phyloP scores from a whole-genome alignment of 169 alveolate genomes.

The Plasmodium chabaudi region DNA sequence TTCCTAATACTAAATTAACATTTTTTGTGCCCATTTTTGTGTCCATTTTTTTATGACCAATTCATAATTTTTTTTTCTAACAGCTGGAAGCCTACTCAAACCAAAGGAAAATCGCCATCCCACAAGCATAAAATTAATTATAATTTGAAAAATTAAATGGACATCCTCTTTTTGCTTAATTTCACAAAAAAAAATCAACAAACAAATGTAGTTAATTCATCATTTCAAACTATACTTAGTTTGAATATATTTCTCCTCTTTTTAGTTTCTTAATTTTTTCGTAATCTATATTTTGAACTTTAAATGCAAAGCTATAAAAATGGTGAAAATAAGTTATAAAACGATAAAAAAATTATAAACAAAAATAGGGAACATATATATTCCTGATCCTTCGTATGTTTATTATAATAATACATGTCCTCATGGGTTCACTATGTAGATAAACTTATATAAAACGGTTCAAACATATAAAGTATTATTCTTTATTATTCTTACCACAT shows the following conservation, averaged over 20 bases:
- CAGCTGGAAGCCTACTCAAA: constrained; percentile 46
- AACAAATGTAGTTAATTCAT: background rate
- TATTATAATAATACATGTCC: background rate
- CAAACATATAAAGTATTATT: background rate
- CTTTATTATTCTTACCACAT: constrained; percentile 31
- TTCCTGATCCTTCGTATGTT: no score
- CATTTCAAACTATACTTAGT: constrained; percentile 7
- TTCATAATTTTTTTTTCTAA: constrained; percentile 11
- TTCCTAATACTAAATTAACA: background rate
- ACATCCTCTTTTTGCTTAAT: background rate
- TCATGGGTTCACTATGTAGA: background rate
- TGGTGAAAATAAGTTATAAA: background rate
- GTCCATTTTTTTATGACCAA: background rate
- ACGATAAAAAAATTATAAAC: background rate
- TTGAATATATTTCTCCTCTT: constrained; percentile 71
- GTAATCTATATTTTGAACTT: constrained; percentile 70
- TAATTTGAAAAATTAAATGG: background rate
- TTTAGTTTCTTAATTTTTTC: constrained; percentile 68
- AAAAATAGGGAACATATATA: background rate
- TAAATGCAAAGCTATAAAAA: constrained; percentile 58
- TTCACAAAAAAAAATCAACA: background rate
- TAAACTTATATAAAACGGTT: background rate
- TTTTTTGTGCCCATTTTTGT: background rate
- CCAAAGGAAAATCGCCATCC: constrained; percentile 65
- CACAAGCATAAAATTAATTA: constrained; percentile 19